A percentile compares a stretch with the other conserved stretches of the same genome.
phyloP scores from a whole-genome alignment of 345 rosid genomes.

The Salix viminalis region DNA sequence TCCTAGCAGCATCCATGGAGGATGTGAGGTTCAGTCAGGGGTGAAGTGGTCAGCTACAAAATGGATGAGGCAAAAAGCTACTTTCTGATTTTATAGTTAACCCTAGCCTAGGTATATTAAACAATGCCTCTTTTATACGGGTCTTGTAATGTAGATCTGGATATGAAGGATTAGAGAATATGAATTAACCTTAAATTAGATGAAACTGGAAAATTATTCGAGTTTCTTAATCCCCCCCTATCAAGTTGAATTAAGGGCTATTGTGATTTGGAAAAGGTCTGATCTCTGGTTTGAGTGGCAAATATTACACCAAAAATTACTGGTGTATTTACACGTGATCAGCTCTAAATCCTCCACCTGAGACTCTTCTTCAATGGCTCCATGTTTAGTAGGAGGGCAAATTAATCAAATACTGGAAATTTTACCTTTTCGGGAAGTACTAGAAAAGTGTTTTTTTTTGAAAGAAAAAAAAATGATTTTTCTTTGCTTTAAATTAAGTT shows the following conservation, averaged over 20 bases:
- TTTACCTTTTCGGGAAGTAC: no score
- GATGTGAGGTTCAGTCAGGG: conserved; percentile 78
- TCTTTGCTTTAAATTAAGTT: no score
- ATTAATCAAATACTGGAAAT: no score
- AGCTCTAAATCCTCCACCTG: no score
- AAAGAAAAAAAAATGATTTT: no score
- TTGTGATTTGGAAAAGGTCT: no score
- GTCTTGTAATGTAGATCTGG: not conserved
- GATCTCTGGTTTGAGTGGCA: no score
- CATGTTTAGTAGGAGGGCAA: no score
- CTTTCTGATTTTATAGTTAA: conserved; percentile 35
- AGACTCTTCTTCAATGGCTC: no score
- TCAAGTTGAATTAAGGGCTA: not conserved
- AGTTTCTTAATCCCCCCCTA: not conserved
- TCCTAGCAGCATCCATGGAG: conserved; percentile 82
- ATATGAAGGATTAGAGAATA: conserved; percentile 3
- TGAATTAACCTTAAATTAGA: not conserved
- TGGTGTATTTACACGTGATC: no score
- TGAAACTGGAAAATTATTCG: not conserved
- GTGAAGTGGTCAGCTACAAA: conserved; percentile 99
- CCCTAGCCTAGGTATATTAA: not conserved
- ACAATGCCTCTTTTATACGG: not conserved
- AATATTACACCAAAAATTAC: no score
- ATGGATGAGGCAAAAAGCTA: conserved; percentile 79
- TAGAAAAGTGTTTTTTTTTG: no score